Percentiles rank a stretch among this genome's conserved stretches.
These are phyloP conservation scores for Durotheca rogersii DNA, from an alignment of 495 filamentous ascomycete species.

Conservation along the genomic window DNA sequence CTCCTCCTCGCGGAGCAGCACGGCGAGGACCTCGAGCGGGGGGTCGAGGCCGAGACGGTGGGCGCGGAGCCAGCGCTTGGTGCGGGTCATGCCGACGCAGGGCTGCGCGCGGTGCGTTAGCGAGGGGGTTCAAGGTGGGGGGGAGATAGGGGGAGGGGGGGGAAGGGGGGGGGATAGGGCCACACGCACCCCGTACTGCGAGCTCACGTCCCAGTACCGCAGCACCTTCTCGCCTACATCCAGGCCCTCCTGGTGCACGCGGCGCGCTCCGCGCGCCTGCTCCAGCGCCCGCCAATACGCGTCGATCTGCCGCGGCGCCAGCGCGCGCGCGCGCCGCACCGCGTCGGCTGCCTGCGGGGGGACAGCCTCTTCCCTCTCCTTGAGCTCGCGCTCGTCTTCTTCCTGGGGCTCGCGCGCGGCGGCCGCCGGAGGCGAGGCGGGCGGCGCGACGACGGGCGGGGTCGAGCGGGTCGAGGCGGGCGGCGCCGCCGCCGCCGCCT, in stretches of 20 bases:
- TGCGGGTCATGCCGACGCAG: constrained; percentile 78
- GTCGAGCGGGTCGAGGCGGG: constrained; percentile 49
- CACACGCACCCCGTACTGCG: constrained; percentile 80
- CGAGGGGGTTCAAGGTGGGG: too few species aligned
- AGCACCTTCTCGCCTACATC: constrained; percentile 78
- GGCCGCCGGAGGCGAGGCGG: too few species aligned
- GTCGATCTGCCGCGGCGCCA: constrained; percentile 64
- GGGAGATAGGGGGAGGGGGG: background rate
- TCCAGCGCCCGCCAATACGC: constrained; percentile 74
- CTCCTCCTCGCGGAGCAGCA: constrained; percentile 70
- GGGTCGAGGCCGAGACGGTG: constrained; percentile 75
- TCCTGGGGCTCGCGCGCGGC: constrained; percentile 15
- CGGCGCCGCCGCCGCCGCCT: constrained; percentile 51
- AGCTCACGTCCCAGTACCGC: constrained; percentile 83
- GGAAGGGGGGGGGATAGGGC: background rate
- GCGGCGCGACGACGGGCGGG: constrained; percentile 21
- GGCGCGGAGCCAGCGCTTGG: constrained; percentile 87
- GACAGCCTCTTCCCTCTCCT: constrained; percentile 6
- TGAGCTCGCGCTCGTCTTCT: constrained; percentile 14
- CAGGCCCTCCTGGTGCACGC: constrained; percentile 73
- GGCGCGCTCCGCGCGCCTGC: constrained; percentile 44
- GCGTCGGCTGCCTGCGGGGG: constrained; percentile 46
- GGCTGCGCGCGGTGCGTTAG: too few species aligned
- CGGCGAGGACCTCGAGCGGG: constrained; percentile 87
- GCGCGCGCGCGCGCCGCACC: constrained; percentile 56